These are phyloP conservation scores for Pichia eremophila DNA, from an alignment of 805 yeast species.

Conservation along the genomic window DNA sequence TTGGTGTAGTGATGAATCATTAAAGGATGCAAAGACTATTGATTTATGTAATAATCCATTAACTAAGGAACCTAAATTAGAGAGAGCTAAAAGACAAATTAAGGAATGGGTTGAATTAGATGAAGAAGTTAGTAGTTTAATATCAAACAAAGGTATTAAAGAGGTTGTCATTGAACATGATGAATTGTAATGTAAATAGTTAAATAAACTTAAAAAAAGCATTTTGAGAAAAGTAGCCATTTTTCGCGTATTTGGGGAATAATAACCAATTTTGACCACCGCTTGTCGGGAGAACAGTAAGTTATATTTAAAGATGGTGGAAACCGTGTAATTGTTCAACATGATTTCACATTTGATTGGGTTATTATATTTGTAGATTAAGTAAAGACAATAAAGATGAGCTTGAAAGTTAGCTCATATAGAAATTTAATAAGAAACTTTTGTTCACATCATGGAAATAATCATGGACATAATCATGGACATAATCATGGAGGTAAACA, in stretches of 20 bases:
- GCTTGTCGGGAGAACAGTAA: too few relatives aligned
- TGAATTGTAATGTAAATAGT: background rate
- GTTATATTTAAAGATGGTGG: too few relatives aligned
- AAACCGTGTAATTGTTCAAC: too few relatives aligned
- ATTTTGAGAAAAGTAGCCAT: background rate
- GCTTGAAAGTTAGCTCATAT: background rate
- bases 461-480: too few relatives aligned
- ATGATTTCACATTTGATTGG: too few relatives aligned
- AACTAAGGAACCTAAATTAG: conserved; percentile 71
- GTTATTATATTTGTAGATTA: too few relatives aligned
- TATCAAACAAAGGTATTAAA: background rate
- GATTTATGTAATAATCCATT: conserved; percentile 80
- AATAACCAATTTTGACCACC: too few relatives aligned
- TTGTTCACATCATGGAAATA: background rate
- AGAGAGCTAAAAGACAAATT: conserved; percentile 62
- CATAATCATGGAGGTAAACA: conserved; percentile 11
- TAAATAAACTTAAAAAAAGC: background rate
- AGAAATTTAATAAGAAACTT: background rate
- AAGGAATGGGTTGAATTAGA: conserved; percentile 74
- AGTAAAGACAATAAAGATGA: too few relatives aligned
- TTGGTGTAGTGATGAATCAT: conserved; percentile 67
- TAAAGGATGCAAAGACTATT: conserved; percentile 61
- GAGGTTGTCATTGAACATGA: background rate
- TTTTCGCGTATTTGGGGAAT: background rate
- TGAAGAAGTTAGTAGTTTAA: conserved; percentile 33